Percentiles rank a stretch among this genome's conserved stretches.
Evolutionary conservation across 2,329 filamentous ascomycete genomes (phyloP).

Genomic region (Ophiostoma himal-ulmi): DNA sequence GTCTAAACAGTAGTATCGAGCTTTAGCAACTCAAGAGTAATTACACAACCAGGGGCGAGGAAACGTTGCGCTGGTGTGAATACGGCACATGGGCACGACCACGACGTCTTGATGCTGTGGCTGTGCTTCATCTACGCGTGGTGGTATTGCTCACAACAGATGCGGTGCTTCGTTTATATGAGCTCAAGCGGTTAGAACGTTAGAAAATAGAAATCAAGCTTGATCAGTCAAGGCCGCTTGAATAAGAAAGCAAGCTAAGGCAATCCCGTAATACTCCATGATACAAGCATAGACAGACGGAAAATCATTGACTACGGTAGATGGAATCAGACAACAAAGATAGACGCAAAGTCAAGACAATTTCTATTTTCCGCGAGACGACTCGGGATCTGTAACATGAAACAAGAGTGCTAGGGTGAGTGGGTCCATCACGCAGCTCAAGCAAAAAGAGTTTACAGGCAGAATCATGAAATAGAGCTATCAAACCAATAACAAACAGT

Average conservation of each 20-base stretch:
- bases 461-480: no score
- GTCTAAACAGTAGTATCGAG: neutral
- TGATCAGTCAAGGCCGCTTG: no score
- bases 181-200: neutral
- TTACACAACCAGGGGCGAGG: neutral
- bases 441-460: neutral
- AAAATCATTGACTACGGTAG: neutral
- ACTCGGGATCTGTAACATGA: neutral
- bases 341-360: neutral
- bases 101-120: neutral
- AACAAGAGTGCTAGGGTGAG: neutral
- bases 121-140: neutral
- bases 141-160: neutral
- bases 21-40: neutral
- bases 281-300: neutral
- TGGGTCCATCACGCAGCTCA: neutral
- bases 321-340: neutral
- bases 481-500: no score
- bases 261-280: neutral
- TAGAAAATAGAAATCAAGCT: no score
- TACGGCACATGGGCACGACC: neutral
- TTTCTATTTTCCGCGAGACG: neutral
- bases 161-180: neutral
- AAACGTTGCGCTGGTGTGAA: constrained; percentile 5
- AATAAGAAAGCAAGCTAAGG: neutral